Evolutionary conservation across 805 yeast genomes (phyloP).

Genomic region (Schizosaccharomyces pombe): DNA sequence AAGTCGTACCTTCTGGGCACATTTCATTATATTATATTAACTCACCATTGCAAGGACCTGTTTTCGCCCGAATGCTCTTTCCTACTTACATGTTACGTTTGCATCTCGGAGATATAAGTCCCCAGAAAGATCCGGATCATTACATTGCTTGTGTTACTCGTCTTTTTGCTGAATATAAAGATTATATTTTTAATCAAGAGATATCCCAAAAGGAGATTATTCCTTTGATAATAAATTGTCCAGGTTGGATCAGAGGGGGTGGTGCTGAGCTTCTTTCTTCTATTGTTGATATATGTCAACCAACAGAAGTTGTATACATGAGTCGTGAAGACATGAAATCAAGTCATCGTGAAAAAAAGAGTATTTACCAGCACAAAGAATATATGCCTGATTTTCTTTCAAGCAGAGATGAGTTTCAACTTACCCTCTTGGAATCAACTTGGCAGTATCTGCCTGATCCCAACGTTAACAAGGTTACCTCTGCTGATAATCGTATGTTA

Average conservation of each 20-base stretch:
- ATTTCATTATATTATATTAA: conserved; percentile 24
- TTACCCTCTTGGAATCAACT: not conserved
- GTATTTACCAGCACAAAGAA: not conserved
- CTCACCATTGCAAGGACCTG: conserved; percentile 20
- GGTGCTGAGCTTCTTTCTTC: conserved; percentile 44
- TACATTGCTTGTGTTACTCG: conserved; percentile 25
- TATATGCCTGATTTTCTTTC: not conserved
- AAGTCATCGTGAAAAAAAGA: conserved; percentile 9
- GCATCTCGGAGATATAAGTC: conserved; percentile 38
- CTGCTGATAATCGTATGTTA: not conserved
- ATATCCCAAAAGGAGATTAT: not conserved
- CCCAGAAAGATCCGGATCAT: conserved; percentile 38
- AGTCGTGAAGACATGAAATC: conserved; percentile 16
- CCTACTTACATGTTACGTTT: conserved; percentile 16
- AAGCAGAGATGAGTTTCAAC: not conserved
- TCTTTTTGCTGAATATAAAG: conserved; percentile 15
- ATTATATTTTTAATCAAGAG: not conserved
- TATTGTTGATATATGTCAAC: conserved; percentile 21
- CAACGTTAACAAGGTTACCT: not conserved
- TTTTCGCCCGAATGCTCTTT: conserved; percentile 14
- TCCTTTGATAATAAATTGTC: conserved; percentile 45
- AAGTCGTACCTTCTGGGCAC: conserved; percentile 47
- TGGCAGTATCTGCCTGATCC: not conserved
- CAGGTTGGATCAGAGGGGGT: conserved; percentile 81
- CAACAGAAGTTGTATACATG: conserved; percentile 35